Evolutionary conservation across 371 early-diverging fungal species (phyloP).

Genomic region (Mucor sp.): DNA sequence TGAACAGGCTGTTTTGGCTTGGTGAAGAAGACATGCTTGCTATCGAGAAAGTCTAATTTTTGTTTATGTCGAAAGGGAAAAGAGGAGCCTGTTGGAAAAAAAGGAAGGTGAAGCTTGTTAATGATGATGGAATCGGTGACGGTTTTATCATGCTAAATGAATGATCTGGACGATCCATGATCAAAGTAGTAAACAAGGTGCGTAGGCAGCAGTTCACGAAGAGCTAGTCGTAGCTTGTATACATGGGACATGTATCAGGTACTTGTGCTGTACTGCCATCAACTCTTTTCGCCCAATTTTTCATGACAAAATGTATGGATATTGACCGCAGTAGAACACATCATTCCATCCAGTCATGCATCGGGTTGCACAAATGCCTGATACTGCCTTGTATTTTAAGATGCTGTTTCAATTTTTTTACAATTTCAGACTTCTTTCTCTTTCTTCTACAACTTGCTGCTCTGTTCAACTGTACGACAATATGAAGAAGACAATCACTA

Average conservation of each 20-base stretch:
- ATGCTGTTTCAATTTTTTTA: background rate
- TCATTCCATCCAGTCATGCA: background rate
- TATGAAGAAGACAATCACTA: constrained; percentile 6
- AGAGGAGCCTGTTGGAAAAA: background rate
- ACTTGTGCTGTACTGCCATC: background rate
- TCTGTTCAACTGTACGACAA: background rate
- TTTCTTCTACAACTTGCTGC: background rate
- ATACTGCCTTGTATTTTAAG: background rate
- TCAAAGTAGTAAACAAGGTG: background rate
- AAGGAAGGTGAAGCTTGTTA: background rate
- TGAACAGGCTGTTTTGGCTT: constrained; percentile 35
- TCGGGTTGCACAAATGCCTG: background rate
- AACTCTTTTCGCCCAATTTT: background rate
- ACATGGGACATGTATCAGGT: background rate
- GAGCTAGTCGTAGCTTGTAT: background rate
- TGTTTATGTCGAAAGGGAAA: background rate
- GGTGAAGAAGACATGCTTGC: constrained; percentile 19
- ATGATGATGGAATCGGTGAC: constrained; percentile 5
- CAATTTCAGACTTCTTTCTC: background rate
- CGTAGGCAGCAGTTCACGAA: too few relatives aligned
- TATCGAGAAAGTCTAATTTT: background rate
- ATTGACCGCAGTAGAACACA: background rate
- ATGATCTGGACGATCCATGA: background rate
- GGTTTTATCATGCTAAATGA: background rate
- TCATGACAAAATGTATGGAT: background rate